Evolutionary conservation across 1,139 yeast genomes (phyloP).

Genomic region (Geotrichum klebahnii): DNA sequence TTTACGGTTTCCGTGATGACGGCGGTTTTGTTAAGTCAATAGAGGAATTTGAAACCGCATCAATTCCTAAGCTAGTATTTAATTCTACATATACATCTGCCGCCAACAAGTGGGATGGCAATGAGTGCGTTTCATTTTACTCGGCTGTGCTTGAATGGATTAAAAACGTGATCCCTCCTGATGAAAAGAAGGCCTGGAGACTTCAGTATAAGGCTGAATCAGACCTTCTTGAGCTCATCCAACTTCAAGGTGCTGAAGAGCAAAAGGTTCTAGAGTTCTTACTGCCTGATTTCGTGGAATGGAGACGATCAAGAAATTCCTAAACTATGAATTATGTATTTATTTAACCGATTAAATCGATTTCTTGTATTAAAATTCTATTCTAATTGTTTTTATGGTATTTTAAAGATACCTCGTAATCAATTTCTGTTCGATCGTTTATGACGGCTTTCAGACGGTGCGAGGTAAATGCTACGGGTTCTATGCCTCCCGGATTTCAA

Average conservation of each 20-base stretch:
- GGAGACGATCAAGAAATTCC: slow-evolving; percentile 46
- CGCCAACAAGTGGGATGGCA: slow-evolving; percentile 54
- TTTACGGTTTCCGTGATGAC: slow-evolving; percentile 85
- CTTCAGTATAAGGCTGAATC: slow-evolving; percentile 43
- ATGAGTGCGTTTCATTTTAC: slow-evolving; percentile 77
- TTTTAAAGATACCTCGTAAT: no score
- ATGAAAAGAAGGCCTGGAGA: slow-evolving; percentile 46
- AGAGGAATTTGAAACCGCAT: slow-evolving; percentile 73
- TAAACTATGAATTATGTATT: neutral
- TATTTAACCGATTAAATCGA: neutral
- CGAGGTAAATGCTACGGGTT: neutral
- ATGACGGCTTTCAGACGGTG: neutral
- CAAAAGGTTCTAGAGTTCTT: slow-evolving; percentile 42
- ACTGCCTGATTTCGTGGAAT: slow-evolving; percentile 53
- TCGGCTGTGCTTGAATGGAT: slow-evolving; percentile 84
- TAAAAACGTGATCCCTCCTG: slow-evolving; percentile 51
- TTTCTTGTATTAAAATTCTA: neutral
- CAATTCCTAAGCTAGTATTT: slow-evolving; percentile 60
- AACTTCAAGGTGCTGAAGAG: slow-evolving; percentile 37
- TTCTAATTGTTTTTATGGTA: neutral
- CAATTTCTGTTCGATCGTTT: neutral
- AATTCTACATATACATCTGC: slow-evolving; percentile 33
- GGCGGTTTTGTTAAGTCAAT: slow-evolving; percentile 56
- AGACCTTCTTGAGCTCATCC: slow-evolving; percentile 44
- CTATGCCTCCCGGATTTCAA: neutral